Conservation (phyloP, 345 rosid species). For the Eucalyptus decipiens region DNA sequence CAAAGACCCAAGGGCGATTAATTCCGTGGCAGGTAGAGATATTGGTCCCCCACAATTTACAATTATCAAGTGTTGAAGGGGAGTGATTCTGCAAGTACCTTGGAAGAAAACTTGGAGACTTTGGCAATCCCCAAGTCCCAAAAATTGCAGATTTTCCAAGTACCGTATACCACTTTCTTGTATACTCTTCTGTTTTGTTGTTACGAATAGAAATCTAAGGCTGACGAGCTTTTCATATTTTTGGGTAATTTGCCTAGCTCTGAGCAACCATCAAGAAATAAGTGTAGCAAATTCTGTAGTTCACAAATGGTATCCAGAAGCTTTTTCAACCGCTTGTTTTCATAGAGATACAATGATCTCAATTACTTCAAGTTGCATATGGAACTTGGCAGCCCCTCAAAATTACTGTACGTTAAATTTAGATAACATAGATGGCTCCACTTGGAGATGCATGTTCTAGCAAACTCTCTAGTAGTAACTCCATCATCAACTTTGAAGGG, state of each 20-base stretch:
- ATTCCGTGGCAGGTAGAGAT: background rate
- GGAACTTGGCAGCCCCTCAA: background rate
- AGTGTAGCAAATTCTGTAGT: background rate
- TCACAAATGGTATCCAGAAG: background rate
- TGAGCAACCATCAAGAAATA: too few relatives aligned
- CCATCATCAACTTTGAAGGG: too few relatives aligned
- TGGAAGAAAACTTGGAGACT: background rate
- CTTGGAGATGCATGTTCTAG: background rate
- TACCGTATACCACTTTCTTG: background rate
- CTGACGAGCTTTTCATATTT: background rate
- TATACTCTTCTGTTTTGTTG: background rate
- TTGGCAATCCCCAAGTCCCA: too few relatives aligned
- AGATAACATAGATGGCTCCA: too few relatives aligned
- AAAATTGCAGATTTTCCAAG: background rate
- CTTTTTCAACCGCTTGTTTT: background rate
- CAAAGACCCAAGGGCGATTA: too few relatives aligned
- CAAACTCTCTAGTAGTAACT: background rate
- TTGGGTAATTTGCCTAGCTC: background rate
- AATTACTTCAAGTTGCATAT: background rate
- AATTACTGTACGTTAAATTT: too few relatives aligned
- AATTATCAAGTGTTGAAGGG: background rate
- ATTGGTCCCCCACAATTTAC: background rate
- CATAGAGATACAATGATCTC: fast-evolving
- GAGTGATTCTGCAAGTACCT: background rate
- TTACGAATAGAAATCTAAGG: background rate